Base-by-base conservation (phyloP, 164 flowering plant genomes). In the Paratinospora sagittata region DNA sequence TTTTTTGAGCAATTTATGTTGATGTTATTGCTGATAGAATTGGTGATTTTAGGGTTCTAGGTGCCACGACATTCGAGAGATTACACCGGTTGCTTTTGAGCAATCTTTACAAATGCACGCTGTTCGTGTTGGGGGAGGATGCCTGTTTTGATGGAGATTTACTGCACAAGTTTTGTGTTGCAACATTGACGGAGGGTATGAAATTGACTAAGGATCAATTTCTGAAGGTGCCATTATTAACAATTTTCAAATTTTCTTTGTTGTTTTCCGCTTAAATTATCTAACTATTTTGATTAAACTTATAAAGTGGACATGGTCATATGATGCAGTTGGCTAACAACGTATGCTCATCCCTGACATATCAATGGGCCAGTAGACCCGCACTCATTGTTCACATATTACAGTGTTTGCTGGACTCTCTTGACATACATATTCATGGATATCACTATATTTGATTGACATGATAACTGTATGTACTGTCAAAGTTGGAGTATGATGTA, bases 271-370 rank as follows among this genome's bases (percentile, higher is more conserved):
- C 21, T 63, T n/a, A n/a, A n/a, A n/a, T 71, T 76, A 43, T 67
- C 27, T 3, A 0, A 33, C 27, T 14, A 49, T 23, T 34, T 37
- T 71, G 10, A 3, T 8, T 33, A 13, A 66, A 60, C 47, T 66
- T 71, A 61, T 41, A 61, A 27, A 10, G 36, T 67, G 34, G 16
- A 66, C n/a, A n/a, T n/a, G n/a, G n/a, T n/a, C n/a, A n/a, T n/a
- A n/a, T n/a, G n/a, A 34, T 78, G 82, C 89, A 91, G 97, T 74
- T 86, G 74, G 86, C 84, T 37, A 76, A 78, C 70, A 79, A 79
- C 70, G 73, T 88, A n/a, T 88, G 86, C 75, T 87, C 85, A 45
- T 74, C 81, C n/a, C 24, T 88, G 6, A 78, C 82, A 34, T 79
- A 79, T 0, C 80, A 74, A 16, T 68, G 79, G 76, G 81, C 75